A percentile compares a stretch with the other conserved stretches of the same genome.
These are phyloP conservation scores for Salvia rosmarinus DNA, from an alignment of 257 asterid species.

Conservation along the genomic window DNA sequence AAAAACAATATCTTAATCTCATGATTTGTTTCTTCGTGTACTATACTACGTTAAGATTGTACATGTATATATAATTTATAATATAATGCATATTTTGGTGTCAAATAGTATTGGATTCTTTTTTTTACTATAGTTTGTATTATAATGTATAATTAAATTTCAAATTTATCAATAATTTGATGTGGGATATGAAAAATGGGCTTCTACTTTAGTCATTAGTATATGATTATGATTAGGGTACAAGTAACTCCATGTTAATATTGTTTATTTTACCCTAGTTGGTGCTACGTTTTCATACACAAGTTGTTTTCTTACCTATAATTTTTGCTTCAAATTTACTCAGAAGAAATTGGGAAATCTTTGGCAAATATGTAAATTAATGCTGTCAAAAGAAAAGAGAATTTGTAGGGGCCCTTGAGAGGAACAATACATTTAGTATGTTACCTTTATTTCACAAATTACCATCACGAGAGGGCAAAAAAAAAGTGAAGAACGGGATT, in stretches of 20 bases:
- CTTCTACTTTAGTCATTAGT: conserved; percentile 5
- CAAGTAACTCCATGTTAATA: conserved; percentile 35
- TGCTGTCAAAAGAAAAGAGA: conserved; percentile 39
- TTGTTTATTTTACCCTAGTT: conserved; percentile 10
- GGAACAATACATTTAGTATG: conserved; percentile 29
- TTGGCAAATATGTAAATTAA: not conserved
- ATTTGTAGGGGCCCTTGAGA: conserved; percentile 36
- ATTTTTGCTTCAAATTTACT: not conserved
- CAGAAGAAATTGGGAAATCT: conserved; percentile 9
- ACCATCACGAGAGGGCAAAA: conserved; percentile 32
- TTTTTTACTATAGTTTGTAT: too few species aligned
- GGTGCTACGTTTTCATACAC: conserved; percentile 31
- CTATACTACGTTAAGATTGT: too few species aligned
- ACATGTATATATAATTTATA: too few species aligned
- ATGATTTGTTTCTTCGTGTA: too few species aligned
- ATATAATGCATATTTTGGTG: too few species aligned
- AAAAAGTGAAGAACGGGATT: not conserved
- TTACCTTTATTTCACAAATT: conserved; percentile 36
- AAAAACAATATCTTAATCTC: too few species aligned
- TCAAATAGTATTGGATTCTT: too few species aligned
- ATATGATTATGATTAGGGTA: conserved; percentile 31
- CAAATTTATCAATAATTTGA: not conserved
- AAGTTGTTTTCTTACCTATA: conserved; percentile 29
- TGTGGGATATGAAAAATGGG: not conserved
- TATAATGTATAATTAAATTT: too few species aligned